Evolutionary conservation across 2,329 filamentous ascomycete genomes (phyloP), one percentile per base, ranked within the genome.

Genomic region (Fusarium sp.): DNA sequence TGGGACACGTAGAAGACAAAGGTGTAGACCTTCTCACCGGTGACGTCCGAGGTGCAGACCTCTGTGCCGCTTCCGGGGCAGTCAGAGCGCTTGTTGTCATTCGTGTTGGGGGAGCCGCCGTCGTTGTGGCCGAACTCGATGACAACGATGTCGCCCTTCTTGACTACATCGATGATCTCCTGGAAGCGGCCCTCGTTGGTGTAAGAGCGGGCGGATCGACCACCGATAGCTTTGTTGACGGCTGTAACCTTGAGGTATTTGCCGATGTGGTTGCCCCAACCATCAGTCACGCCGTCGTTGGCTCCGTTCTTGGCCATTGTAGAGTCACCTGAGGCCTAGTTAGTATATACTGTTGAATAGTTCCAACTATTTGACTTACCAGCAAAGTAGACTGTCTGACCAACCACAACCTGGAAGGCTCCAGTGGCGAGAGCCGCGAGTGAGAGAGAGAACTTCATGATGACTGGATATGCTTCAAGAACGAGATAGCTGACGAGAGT

Each of bases 51-150:
- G n/a, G 56, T 69, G 75, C 87, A 89, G 1, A 82, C 85, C 72
- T 89, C 82, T 9, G 74, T 73, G 15, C 85, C 86, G 0, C 81
- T 77, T 4, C 87, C 87, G 3, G 76, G 77, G 60, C 89, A 91
- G 68, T 86, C 88, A 2, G 84, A 85, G 15, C 88, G 83, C 1
- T 85, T 85, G 68, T 91, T 90, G 75, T 91, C 89, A 14, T 76
- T 83, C 2, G 75, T 76, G 15, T 60, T 46, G 3, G 88, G 78
- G 0, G 83, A 83, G 3, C 89, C 88, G 21, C 88, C 89, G 68
- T 92, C 90, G 70, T 92, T 92, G 80, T 92, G 89, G 0, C 90
- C 89, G 70, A 92, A 91, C 70, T 91, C 89, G 52, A 92, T 90
- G 52, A 91, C 81, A 2, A 91, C 88, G 76, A 86, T 89, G 76